phyloP scores from a whole-genome alignment of 768 basidiomycete species.

The Leccinum broughii region DNA sequence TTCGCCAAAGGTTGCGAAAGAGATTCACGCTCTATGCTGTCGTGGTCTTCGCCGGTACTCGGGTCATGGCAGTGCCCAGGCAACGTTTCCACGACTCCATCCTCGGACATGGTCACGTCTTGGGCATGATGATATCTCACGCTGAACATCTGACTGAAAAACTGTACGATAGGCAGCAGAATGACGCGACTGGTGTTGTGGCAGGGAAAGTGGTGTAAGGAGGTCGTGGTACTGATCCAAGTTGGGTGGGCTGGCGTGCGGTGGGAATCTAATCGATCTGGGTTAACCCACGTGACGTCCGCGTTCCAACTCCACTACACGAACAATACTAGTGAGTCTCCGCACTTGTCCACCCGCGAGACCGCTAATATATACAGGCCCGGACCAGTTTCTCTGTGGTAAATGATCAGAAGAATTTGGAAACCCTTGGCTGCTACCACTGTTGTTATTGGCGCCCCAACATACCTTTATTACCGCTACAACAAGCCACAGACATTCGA shows the following conservation, averaged over 20 bases:
- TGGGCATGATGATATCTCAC: constrained; percentile 9
- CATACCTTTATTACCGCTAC: constrained; percentile 58
- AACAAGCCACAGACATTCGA: constrained; percentile 55
- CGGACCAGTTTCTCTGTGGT: background rate
- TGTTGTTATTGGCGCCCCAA: constrained; percentile 54
- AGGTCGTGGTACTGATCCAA: constrained; percentile 31
- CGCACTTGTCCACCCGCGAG: background rate
- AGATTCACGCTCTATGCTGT: constrained; percentile 22
- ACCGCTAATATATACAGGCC: background rate
- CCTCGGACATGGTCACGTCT: constrained; percentile 7
- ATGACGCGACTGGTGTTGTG: background rate
- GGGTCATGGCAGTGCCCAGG: background rate
- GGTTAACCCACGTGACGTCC: constrained; percentile 21
- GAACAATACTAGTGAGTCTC: background rate
- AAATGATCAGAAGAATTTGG: constrained; percentile 68
- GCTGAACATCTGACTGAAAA: constrained; percentile 17
- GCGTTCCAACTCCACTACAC: background rate
- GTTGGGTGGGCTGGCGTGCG: constrained; percentile 13
- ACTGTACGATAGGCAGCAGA: background rate
- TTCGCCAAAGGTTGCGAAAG: constrained; percentile 27
- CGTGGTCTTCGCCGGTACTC: constrained; percentile 5
- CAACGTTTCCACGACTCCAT: constrained; percentile 2
- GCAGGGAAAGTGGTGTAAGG: constrained; percentile 5
- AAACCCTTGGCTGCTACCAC: constrained; percentile 61
- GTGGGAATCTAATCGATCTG: constrained; percentile 28